These are phyloP conservation scores for Penicillium hesseltinei DNA, from an alignment of 2,329 filamentous ascomycete genomes.

Conservation along the genomic window DNA sequence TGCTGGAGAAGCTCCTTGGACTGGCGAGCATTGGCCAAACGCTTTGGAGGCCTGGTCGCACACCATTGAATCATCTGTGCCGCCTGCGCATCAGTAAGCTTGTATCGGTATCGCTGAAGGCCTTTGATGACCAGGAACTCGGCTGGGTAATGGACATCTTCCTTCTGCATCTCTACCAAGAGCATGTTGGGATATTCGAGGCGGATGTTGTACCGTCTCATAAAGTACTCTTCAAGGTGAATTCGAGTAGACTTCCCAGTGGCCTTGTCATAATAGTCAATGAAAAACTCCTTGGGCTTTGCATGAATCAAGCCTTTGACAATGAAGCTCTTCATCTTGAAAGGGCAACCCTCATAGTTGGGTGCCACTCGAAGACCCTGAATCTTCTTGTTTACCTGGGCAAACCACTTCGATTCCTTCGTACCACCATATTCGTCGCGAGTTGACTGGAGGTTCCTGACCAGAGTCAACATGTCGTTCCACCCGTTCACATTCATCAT, in stretches of 20 bases:
- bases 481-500: constrained; percentile 35
- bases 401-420: constrained; percentile 19
- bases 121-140: constrained; percentile 54
- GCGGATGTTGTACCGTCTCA: constrained; percentile 50
- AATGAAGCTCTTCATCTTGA: constrained; percentile 44
- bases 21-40: constrained; percentile 65
- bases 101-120: constrained; percentile 59
- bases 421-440: constrained; percentile 24
- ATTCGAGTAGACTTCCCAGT: constrained; percentile 48
- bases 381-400: constrained; percentile 20
- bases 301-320: constrained; percentile 50
- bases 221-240: constrained; percentile 60
- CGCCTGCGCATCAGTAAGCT: constrained; percentile 65
- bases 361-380: constrained; percentile 41
- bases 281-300: constrained; percentile 44
- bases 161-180: constrained; percentile 57
- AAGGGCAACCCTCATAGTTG: constrained; percentile 36
- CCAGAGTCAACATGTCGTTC: constrained; percentile 34
- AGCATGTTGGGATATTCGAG: constrained; percentile 52
- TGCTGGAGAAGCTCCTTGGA: constrained; percentile 69
- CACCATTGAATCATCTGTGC: constrained; percentile 89
- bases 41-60: constrained; percentile 69
- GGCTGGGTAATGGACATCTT: constrained; percentile 53
- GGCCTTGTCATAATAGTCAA: constrained; percentile 41
- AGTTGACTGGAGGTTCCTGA: constrained; percentile 22